Conservation (phyloP, 768 basidiomycete species). For the Rhizopogon vinicolor region DNA sequence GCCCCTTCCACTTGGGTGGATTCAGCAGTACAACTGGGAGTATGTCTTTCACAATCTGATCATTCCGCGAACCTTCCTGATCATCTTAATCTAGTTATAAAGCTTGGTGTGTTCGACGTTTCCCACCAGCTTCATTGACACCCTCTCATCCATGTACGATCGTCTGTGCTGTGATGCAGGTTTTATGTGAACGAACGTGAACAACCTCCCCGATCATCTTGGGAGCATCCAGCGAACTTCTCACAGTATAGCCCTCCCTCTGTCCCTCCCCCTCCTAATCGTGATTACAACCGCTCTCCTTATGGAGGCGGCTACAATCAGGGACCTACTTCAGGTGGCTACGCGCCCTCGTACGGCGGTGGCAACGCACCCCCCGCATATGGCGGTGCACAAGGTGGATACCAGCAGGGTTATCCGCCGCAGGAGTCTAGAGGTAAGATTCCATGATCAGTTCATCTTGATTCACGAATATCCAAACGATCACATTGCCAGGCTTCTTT, state of each 20-base stretch:
- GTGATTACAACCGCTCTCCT: slow-evolving; percentile 25
- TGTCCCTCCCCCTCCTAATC: slow-evolving; percentile 44
- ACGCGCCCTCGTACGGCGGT: slow-evolving; percentile 17
- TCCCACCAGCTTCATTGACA: neutral
- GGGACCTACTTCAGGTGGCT: slow-evolving; percentile 10
- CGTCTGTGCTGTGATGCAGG: slow-evolving; percentile 33
- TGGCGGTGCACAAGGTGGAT: slow-evolving; percentile 12
- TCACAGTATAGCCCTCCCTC: slow-evolving; percentile 28
- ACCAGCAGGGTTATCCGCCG: slow-evolving; percentile 14
- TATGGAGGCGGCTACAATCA: slow-evolving; percentile 23
- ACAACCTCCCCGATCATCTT: slow-evolving; percentile 59
- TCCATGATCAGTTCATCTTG: neutral
- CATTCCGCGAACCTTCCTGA: slow-evolving; percentile 21
- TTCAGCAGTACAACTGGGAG: slow-evolving; percentile 63
- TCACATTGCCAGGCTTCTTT: slow-evolving; percentile 23
- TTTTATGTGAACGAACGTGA: slow-evolving; percentile 71
- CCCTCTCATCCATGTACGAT: neutral
- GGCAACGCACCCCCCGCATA: slow-evolving; percentile 12
- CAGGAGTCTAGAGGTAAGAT: slow-evolving; percentile 17
- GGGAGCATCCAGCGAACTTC: slow-evolving; percentile 67
- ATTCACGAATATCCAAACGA: neutral
- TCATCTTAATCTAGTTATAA: slow-evolving; percentile 44
- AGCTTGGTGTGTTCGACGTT: slow-evolving; percentile 46
- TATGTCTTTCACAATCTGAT: slow-evolving; percentile 31
- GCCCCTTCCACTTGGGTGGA: slow-evolving; percentile 64